These are phyloP conservation scores for Venturia effusa DNA, from an alignment of 2,329 filamentous ascomycete genomes.

Conservation along the genomic window DNA sequence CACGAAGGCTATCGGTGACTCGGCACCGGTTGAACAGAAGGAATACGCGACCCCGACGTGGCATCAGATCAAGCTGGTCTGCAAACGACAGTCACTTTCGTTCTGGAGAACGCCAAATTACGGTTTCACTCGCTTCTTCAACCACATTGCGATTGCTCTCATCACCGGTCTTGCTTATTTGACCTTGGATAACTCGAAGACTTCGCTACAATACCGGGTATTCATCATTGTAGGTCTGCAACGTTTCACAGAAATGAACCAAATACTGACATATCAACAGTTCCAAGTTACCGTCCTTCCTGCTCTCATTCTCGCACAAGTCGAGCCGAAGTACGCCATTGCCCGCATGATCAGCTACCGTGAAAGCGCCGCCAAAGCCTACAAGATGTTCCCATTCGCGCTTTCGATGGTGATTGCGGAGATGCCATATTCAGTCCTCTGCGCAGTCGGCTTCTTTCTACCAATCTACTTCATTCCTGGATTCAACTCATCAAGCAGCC, in stretches of 20 bases:
- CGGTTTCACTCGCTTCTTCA: conserved; percentile 78
- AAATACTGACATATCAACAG: conserved; percentile 10
- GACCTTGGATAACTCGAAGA: conserved; percentile 62
- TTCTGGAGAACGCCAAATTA: conserved; percentile 87
- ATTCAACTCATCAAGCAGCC: conserved; percentile 48
- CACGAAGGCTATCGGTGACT: conserved; percentile 33
- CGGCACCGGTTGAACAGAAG: conserved; percentile 43
- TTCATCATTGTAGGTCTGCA: conserved; percentile 52
- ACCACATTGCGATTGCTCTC: conserved; percentile 67
- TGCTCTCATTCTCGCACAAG: conserved; percentile 70
- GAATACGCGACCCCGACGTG: conserved; percentile 74
- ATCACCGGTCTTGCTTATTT: conserved; percentile 72
- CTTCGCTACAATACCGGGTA: conserved; percentile 72
- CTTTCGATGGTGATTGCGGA: conserved; percentile 71
- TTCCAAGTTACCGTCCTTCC: conserved; percentile 84
- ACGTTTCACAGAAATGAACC: too few relatives aligned
- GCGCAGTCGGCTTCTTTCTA: conserved; percentile 70
- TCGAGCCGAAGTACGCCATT: conserved; percentile 75
- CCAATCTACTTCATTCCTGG: conserved; percentile 79
- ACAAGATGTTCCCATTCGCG: conserved; percentile 69
- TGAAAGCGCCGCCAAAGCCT: conserved; percentile 77
- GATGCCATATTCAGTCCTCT: conserved; percentile 72
- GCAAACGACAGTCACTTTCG: conserved; percentile 60
- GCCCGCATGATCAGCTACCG: conserved; percentile 76
- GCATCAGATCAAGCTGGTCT: conserved; percentile 70